Base-by-base conservation (phyloP, 208 protist species). In the Acanthamoeba sp. region DNA sequence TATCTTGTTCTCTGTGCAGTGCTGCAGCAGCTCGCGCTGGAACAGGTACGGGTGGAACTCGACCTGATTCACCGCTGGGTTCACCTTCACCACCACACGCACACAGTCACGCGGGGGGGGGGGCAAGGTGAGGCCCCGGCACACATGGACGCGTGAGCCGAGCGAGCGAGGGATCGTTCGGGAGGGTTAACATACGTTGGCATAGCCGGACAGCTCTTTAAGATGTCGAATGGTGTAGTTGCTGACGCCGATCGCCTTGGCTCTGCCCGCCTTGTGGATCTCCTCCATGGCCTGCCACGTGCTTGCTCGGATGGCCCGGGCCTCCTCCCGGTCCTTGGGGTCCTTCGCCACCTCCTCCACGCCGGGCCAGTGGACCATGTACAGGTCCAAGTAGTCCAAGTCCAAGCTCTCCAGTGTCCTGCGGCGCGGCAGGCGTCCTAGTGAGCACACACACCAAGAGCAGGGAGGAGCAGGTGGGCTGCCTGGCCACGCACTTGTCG, bases 331-430 rank as follows among this genome's bases (percentile, higher is more conserved):
- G 42, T 84, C 73, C 29, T 84, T 84, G 24, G 73, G 27, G 73
- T 84, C 22, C 73, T 84, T 84, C 7, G 73, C 73, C 34, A 84
- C 73, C 29, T 84, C 73, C 40, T 45, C 73, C 40, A 84, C 73
- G 2, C 73, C 84, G 3, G 87, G 87, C 55, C 62, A 93, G n/a
- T 93, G 87, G 18, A 93, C 55, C 87, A 93, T 52, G 87, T 93
- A 93, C 24, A 93, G 42, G 62, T 93, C 87, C 24, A 93, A 36
- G 40, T 78, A 93, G 55, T 71, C 59, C 36, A 93, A 5, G 32
- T 93, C 29, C 27, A 93, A 32, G 50, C 34, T 45, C n/a, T 89
- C 29, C 27, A 89, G 52, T 4, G 82, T 66, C 20, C 52, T 66
- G n/a, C n/a, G n/a, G n/a, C n/a, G n/a, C n/a, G n/a, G n/a, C n/a